Evolutionary conservation across 306 rosid species (phyloP).

Genomic region (Comarum palustre): DNA sequence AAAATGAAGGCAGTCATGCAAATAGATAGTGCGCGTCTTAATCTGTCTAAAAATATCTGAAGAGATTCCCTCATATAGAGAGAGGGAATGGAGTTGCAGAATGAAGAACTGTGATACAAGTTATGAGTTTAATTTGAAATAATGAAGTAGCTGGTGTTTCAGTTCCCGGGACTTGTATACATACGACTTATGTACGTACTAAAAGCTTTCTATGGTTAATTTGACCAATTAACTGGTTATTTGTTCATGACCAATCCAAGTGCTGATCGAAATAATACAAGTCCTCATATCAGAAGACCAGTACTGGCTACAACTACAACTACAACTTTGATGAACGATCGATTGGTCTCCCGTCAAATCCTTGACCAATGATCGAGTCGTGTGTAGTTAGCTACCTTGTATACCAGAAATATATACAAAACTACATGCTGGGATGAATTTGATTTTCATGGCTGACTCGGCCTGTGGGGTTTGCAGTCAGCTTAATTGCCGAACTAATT

Average conservation of each 20-base stretch:
- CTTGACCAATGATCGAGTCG: no score
- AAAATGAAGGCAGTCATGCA: no score
- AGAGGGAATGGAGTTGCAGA: not conserved
- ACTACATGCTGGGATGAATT: no score
- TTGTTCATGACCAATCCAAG: not conserved
- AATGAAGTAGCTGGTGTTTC: no score
- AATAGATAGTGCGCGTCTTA: not conserved
- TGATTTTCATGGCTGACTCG: conserved; percentile 11
- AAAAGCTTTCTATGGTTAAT: not conserved
- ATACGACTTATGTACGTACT: no score
- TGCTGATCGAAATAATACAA: not conserved
- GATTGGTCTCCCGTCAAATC: not conserved
- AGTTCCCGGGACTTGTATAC: no score
- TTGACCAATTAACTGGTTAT: not conserved
- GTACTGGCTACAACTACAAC: not conserved
- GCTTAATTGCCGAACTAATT: not conserved
- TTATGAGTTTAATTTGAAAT: no score
- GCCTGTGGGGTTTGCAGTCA: conserved; percentile 9
- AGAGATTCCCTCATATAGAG: no score
- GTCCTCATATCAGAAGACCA: not conserved
- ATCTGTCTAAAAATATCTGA: not conserved
- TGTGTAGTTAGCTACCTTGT: no score
- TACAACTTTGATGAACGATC: not conserved
- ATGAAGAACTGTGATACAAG: no score
- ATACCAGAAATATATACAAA: no score